These are phyloP conservation scores for California macrophylla DNA, from an alignment of 441 rosid species.

Conservation along the genomic window DNA sequence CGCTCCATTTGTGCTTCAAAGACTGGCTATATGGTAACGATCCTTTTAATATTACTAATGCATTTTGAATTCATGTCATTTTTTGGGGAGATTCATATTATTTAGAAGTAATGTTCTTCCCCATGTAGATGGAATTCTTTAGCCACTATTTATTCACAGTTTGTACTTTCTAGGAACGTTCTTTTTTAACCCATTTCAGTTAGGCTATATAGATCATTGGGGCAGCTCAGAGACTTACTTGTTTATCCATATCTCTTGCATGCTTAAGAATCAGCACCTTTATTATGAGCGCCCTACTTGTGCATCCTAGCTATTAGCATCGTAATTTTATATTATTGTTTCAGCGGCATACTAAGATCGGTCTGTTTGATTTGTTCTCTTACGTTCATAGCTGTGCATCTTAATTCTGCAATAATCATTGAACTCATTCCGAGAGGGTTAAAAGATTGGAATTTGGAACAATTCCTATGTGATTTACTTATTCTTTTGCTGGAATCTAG, in stretches of 20 bases:
- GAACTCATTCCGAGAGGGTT: no score
- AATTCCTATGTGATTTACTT: no score
- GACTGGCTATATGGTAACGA: conserved; percentile 93
- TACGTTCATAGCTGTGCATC: no score
- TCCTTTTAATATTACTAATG: neutral
- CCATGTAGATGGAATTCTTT: neutral
- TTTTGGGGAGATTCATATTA: neutral
- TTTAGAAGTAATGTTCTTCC: neutral
- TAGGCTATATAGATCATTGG: neutral
- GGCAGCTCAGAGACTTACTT: neutral
- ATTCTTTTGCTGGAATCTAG: no score
- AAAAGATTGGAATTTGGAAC: no score
- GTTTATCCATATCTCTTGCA: neutral
- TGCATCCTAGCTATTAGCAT: neutral
- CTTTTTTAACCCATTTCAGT: neutral
- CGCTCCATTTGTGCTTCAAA: conserved; percentile 83
- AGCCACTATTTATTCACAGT: neutral
- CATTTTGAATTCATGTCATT: neutral
- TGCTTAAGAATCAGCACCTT: neutral
- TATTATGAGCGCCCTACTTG: neutral
- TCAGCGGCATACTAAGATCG: no score
- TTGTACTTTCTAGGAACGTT: neutral
- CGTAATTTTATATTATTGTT: no score
- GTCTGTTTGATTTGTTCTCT: no score
- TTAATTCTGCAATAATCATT: no score